Conservation (phyloP, 2,329 filamentous ascomycete genomes). For the Coniochaeta pulveracea region DNA sequence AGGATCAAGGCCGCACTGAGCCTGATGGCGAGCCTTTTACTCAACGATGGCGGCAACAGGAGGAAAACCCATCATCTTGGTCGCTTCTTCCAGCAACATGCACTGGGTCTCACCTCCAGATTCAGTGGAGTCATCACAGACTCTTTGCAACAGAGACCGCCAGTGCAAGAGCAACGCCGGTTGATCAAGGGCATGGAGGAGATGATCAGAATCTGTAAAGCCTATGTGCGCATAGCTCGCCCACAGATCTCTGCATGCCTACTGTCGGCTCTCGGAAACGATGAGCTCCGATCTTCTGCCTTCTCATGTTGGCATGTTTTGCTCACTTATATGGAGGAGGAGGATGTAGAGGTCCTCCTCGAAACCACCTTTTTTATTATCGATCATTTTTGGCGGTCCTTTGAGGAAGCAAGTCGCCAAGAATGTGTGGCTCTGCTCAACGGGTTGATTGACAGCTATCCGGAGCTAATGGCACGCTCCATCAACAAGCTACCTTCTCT, state of each 20-base stretch:
- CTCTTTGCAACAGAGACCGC: conserved; percentile 37
- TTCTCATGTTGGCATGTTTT: conserved; percentile 80
- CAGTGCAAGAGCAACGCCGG: conserved; percentile 57
- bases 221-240: conserved; percentile 64
- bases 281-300: conserved; percentile 64
- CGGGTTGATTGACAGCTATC: conserved; percentile 53
- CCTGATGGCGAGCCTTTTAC: conserved; percentile 26
- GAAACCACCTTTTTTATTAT: conserved; percentile 88
- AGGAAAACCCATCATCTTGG: conserved; percentile 48
- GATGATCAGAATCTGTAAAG: conserved; percentile 68
- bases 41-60: conserved; percentile 7
- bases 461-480: conserved; percentile 48
- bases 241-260: conserved; percentile 95
- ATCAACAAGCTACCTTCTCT: conserved; percentile 73
- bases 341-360: conserved; percentile 69
- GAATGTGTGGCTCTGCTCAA: conserved; percentile 52
- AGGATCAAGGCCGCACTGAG: conserved; percentile 37
- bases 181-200: conserved; percentile 78
- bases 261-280: conserved; percentile 67
- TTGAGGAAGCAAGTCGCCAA: conserved; percentile 49
- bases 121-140: conserved; percentile 74
- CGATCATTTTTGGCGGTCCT: conserved; percentile 62
- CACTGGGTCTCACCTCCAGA: conserved; percentile 76
- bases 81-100: conserved; percentile 69
- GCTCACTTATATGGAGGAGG: conserved; percentile 60